Base-by-base conservation (phyloP, 2,329 filamentous ascomycete species). In the Talaromyces pinophilus region DNA sequence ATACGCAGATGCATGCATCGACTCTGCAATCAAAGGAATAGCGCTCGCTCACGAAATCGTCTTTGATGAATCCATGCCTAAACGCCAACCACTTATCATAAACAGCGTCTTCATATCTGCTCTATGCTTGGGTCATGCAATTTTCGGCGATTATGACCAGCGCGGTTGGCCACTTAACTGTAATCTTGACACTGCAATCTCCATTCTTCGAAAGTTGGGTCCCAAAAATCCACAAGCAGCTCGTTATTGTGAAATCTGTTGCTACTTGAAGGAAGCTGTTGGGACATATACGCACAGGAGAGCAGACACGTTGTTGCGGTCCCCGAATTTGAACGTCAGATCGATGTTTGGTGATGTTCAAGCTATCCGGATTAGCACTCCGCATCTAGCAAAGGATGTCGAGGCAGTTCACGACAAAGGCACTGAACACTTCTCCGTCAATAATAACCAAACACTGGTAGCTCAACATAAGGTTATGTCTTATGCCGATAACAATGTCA, bases 1-100 rank as follows among this genome's bases (percentile, higher is more conserved):
- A 1, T 48, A 48, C 1, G n/a, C 44, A 25, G 75, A 80, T 66
- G 79, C 79, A 59, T 80, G 79, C 63, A 82, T 86, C 33, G 81
- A 82, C 50, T 74, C 81, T 17, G 79, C 79, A 1, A 68, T 81
- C 8, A 75, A 77, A 54, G 75, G 76, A 15, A 73, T 83, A 2
- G 78, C 80, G 4, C 73, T 82, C 0, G 70, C 81, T 0, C 75
- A 79, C 13, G 73, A 72, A n/a, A 48, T 48, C 22, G 30, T 62
- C 44, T 62, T 48, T 50, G 44, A 46, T 6, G 48, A 35, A 38
- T 48, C 22, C 22, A 48, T 50, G 19, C 60, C 60, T 5, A 62
- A 50, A 28, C 42, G 60, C 17, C 60, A 48, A 40, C 60, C 60
- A 13, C 11, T 62, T 8, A 48, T 62, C 6, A 48, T 62, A 17